Base-by-base conservation (phyloP, 495 filamentous ascomycete species). In the Chaetomium cochliodes region DNA sequence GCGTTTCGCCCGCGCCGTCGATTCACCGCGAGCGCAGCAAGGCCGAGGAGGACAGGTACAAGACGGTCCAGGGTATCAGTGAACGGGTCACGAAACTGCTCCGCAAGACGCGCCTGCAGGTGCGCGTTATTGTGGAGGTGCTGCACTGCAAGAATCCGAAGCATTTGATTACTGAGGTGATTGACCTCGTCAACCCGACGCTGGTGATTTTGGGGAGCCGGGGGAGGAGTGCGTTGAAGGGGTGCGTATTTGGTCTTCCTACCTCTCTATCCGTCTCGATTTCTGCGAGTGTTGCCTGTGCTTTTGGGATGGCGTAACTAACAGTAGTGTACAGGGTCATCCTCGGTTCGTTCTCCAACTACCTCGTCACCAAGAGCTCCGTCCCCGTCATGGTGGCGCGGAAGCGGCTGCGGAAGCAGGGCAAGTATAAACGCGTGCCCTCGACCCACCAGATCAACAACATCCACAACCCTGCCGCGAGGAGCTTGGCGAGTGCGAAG, bases 111-210 rank as follows among this genome's bases (percentile, higher is more conserved):
- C 81, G 90, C 60, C 80, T 98, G 47, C 93, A 98, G 72, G 92
- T 96, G 42, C 86, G 91, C 53, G 86, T 96, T 58, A 91, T 94
- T 28, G 88, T 98, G 41, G 94, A 98, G 74, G 93, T 97, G 23
- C 91, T 98, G 66, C 93, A 98, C 74, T 98, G 94, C 88, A 97
- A 97, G 82, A 96, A 90, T 68, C 92, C 93, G 8, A 92, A 89
- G 75, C 86, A 91, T 73, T 79, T 94, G 72, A 86, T 94, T 50
- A 92, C 88, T 4, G 91, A 94, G 78, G 90, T 92, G 66, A 97
- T 98, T 72, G 94, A 98, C 76, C 85, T 88, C 59, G 82, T 97
- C 54, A 87, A 88, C 56, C 94, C 94, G 11, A 97, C 93, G n/a
- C 81, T 98, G 47, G 93, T 96, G 2, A 90, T 98, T 67, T 84